Conservation (phyloP, 305 asterid genomes). For the Fraxinus paxiana region DNA sequence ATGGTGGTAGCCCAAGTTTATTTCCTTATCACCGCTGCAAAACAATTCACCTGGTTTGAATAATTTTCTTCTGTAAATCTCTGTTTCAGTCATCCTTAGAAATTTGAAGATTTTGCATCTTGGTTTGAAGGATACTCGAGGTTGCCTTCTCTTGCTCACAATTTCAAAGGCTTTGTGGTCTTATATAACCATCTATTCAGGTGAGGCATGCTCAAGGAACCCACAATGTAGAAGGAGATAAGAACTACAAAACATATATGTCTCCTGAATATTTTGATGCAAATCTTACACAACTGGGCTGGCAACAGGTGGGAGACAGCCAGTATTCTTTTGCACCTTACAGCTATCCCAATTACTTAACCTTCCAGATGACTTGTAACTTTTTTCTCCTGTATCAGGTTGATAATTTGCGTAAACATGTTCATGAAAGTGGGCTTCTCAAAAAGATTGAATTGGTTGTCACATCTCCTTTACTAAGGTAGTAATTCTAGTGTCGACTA, state of each 20-base stretch:
- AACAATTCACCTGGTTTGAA: conserved; percentile 89
- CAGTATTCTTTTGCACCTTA: conserved; percentile 14
- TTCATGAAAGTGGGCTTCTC: conserved; percentile 64
- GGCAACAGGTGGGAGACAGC: conserved; percentile 63
- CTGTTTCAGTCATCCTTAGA: conserved; percentile 32
- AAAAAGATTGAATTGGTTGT: conserved; percentile 73
- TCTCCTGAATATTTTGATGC: conserved; percentile 82
- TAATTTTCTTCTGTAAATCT: conserved; percentile 28
- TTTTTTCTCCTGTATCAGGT: conserved; percentile 51
- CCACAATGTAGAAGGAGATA: conserved; percentile 82
- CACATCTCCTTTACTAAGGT: conserved; percentile 87
- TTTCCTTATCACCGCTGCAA: conserved; percentile 83
- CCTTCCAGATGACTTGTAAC: conserved; percentile 15
- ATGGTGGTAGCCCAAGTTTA: conserved; percentile 54
- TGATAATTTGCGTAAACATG: conserved; percentile 78
- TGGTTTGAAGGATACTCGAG: conserved; percentile 35
- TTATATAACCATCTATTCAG: conserved; percentile 47
- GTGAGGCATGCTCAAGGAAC: conserved; percentile 95
- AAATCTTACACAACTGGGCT: conserved; percentile 74
- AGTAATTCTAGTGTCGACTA: conserved; percentile 12
- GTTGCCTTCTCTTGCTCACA: conserved; percentile 41
- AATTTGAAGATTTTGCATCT: conserved; percentile 35
- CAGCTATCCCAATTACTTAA: neutral
- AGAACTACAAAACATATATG: conserved; percentile 65
- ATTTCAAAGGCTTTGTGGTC: conserved; percentile 39